Percentiles rank a stretch among this genome's conserved stretches.
These are phyloP conservation scores for Kalanchoe fedtschenkoi DNA, from an alignment of 164 flowering plant genomes.

Conservation along the genomic window DNA sequence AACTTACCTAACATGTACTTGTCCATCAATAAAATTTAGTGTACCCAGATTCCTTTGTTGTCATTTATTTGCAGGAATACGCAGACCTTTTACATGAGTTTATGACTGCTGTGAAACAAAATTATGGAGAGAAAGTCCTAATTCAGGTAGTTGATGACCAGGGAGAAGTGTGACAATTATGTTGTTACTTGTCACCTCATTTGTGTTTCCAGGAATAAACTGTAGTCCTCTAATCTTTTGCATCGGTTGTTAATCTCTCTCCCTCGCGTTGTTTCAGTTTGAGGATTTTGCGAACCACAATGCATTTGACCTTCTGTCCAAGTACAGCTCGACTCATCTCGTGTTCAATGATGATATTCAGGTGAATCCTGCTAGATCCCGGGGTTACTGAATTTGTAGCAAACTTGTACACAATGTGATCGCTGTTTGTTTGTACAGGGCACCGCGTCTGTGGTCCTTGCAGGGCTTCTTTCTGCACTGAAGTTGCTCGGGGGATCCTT, in stretches of 20 bases:
- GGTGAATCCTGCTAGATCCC: background rate
- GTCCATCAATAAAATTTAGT: background rate
- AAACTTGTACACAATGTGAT: background rate
- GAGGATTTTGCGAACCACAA: constrained; percentile 21
- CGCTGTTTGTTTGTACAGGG: constrained; percentile 8
- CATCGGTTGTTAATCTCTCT: too few relatives aligned
- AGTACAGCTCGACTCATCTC: constrained; percentile 16
- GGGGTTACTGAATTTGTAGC: background rate
- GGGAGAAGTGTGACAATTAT: background rate
- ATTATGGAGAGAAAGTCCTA: constrained; percentile 18
- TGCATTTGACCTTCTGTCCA: constrained; percentile 18
- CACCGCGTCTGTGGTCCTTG: constrained; percentile 17
- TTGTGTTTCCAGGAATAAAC: background rate
- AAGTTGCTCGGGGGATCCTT: constrained; percentile 15
- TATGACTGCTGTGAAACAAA: constrained; percentile 18
- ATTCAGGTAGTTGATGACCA: constrained; percentile 11
- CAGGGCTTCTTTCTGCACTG: constrained; percentile 16
- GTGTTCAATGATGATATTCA: constrained; percentile 23
- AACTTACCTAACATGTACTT: background rate
- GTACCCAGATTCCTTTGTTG: background rate
- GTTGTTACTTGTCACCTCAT: background rate
- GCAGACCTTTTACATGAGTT: constrained; percentile 16
- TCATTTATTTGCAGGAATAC: constrained; percentile 10
- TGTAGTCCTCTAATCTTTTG: background rate
- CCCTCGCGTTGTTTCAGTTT: constrained; percentile 12